A percentile compares a stretch with the other conserved stretches of the same genome.
Evolutionary conservation across 176 grass and related monocot genomes (phyloP).

Genomic region (Triticum monococcum): DNA sequence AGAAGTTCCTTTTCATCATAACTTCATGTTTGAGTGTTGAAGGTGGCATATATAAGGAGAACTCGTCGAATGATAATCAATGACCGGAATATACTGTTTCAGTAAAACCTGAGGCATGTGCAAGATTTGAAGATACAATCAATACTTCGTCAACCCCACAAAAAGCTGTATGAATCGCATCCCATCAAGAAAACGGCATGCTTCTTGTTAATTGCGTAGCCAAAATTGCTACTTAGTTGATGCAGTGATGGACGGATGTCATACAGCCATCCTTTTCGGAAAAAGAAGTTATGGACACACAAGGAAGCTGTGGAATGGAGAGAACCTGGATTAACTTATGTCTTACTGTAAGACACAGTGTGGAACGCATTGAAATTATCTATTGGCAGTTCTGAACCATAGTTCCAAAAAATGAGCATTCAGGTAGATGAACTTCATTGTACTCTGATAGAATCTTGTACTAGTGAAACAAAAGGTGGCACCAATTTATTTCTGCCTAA

Average conservation of each 20-base stretch:
- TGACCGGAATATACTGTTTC: background rate
- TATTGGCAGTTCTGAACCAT: background rate
- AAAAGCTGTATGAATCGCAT: background rate
- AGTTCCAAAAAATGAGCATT: background rate
- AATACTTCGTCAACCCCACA: background rate
- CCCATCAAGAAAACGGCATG: background rate
- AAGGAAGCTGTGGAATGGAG: background rate
- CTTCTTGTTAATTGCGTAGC: background rate
- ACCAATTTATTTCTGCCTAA: background rate
- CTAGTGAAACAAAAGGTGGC: conserved; percentile 11
- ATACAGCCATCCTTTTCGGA: background rate
- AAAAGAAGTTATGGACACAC: too few relatives aligned
- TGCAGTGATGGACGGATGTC: background rate
- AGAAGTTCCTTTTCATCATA: background rate
- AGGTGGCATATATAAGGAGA: background rate
- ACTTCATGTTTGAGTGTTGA: background rate
- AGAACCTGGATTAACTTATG: background rate
- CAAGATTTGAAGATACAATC: background rate
- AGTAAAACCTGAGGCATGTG: background rate
- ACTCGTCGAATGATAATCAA: background rate
- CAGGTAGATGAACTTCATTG: background rate
- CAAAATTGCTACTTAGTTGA: background rate
- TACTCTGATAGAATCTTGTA: background rate
- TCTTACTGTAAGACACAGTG: background rate
- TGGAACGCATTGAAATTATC: background rate